Evolutionary conservation across 2,329 filamentous ascomycete species (phyloP).

Genomic region (Trichoderma breve): DNA sequence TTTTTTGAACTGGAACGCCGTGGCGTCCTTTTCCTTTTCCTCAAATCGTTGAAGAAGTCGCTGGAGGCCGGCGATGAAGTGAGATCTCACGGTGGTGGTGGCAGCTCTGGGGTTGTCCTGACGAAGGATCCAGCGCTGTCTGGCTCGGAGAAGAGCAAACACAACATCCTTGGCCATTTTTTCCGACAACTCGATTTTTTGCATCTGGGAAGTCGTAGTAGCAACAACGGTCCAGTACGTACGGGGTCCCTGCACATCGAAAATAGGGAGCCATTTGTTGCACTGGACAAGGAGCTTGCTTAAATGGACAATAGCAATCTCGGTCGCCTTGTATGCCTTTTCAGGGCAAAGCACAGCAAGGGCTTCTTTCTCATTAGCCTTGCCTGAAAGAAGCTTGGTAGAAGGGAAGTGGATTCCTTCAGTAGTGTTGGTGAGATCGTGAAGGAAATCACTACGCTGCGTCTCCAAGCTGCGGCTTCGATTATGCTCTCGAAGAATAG

Average conservation of each 20-base stretch:
- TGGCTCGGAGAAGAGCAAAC: slow-evolving; percentile 21
- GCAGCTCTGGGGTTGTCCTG: neutral
- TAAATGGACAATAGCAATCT: neutral
- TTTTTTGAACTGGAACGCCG: no score
- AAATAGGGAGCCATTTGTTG: neutral
- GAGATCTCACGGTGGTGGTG: neutral
- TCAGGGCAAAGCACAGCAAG: slow-evolving; percentile 13
- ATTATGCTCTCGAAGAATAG: neutral
- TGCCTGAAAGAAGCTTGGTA: neutral
- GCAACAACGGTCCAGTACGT: slow-evolving; percentile 8
- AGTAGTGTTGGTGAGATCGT: slow-evolving; percentile 10
- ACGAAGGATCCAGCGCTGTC: slow-evolving; percentile 19
- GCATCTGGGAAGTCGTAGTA: neutral
- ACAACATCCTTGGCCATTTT: neutral
- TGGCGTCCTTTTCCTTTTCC: neutral
- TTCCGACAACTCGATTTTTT: neutral
- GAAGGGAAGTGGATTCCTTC: slow-evolving; percentile 11
- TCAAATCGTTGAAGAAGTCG: slow-evolving; percentile 18
- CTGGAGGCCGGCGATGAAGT: slow-evolving; percentile 12
- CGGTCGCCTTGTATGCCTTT: neutral
- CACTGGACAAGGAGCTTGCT: slow-evolving; percentile 11
- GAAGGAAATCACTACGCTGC: neutral
- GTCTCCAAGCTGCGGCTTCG: slow-evolving; percentile 18
- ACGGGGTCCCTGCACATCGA: neutral
- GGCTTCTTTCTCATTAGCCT: neutral